Evolutionary conservation across 2,329 filamentous ascomycete species (phyloP), one percentile per base, ranked within the genome.

Genomic region (Pseudocercospora fuligena): DNA sequence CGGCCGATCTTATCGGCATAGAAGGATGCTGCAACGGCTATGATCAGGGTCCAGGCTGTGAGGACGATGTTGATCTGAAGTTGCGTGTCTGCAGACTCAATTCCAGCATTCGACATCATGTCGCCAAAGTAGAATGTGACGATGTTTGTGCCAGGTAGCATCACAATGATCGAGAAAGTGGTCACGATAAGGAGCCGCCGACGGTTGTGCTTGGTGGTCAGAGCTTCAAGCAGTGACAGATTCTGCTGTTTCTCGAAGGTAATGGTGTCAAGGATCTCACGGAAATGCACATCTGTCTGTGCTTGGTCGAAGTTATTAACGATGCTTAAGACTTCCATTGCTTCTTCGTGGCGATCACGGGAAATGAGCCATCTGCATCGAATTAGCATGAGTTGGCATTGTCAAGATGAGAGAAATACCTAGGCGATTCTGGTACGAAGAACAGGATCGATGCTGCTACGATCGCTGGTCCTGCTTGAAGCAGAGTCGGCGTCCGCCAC

Each of bases 1-100:
- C 60, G 60, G 4, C 60, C 60, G 7, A 62, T n/a, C n/a, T 62
- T 62, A 9, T 62, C 47, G 46, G 60, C 33, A 47, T 54, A 62
- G n/a, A 23, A 53, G 29, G 60, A 62, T n/a, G 46, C 46, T 3
- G 31, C 25, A 7, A 62, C 27, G 16, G 47, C 60, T 29, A 62
- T 31, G 12, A 62, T 21, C 5, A 62, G 19, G 1, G 46, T 40
- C 46, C 46, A 62, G 3, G 60, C 60, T 2, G 23, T 53, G 25
- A 62, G 60, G 21, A 40, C 47, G 27, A 62, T 53, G 29, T 54
- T 62, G 47, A 62, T 62, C 29, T 62, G 46, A 1, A 62, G 60
- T 40, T 62, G 60, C 14, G 60, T 62, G 21, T 43, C 31, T 53
- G 60, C 43, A 12, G 43, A 53, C 8, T 23, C 21, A 7, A 62